Base-by-base conservation (phyloP, 2,329 filamentous ascomycete genomes). In the Cucurbitaria berberidis region DNA sequence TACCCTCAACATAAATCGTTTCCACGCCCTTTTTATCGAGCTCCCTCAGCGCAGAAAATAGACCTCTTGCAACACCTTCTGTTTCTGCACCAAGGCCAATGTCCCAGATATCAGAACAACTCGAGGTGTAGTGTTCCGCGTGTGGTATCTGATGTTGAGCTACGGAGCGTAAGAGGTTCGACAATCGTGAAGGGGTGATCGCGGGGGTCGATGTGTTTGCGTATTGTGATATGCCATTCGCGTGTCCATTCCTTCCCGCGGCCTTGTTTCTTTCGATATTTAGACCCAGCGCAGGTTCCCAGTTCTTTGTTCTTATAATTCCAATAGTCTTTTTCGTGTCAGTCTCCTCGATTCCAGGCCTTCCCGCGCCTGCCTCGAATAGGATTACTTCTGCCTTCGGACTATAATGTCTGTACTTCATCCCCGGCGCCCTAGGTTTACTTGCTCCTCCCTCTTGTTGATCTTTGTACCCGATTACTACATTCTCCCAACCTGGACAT, bases 351-450 rank as follows among this genome's bases (percentile, higher is more conserved):
- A 38, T 4, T 56, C 63, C 59, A 19, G 76, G 58, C 24, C 64
- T 52, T 16, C 57, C 72, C 70, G 72, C 61, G 1, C 77, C 80
- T 26, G 84, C 76, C 72, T 96, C 91, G 70, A 92, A 96, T 1
- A 98, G 80, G 13, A 96, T 79, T 2, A 99, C 93, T 40, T 83
- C 86, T 1, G 95, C 96, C 73, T 88, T 90, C 1, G 95, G 95
- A 38, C 93, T 96, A 70, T 99, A 99, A 73, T 99, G 95, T 71
- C 95, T 91, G 74, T 99, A 99, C 77, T 99, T 99, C 95, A 99
- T 99, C 1, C 95, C 95, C 0, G 95, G 95, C 0, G 95, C 95
- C 51, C 91, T 83, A 0, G 95, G 95, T 49, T 63, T 67, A 45
- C 84, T 85, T 3, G 60, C 49, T 5, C 84, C 88, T 18, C 84